Base-by-base conservation (phyloP, 768 basidiomycete species). In the Leccinum aurantiacum region DNA sequence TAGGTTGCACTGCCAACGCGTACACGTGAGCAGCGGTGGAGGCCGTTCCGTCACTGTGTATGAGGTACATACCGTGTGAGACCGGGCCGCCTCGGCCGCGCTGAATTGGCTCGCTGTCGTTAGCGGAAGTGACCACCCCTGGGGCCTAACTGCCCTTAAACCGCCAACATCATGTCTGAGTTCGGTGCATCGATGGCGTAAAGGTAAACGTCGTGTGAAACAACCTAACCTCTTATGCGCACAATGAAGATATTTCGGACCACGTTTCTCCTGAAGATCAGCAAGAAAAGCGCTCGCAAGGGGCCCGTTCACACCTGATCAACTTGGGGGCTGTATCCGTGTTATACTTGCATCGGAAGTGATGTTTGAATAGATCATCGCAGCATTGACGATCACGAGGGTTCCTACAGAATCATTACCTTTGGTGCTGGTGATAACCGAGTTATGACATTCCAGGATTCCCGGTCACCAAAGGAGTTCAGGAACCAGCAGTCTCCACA, bases 61-160 rank as follows among this genome's bases (percentile, higher is more conserved):
- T 46, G 44, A 19, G 19, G 19, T 24, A 44, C 8, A 7, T 44
- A 48, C 22, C 19, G 8, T 24, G 47, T 14, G 22, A 24, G 22
- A 48, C 47, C 24, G 24, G 24, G 3, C 29, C 29, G 29, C 83
- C 56, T 60, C 74, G 8, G 17, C 17, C 38, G 10, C 17, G 38
- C 38, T 9, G 17, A 41, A 17, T 17, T 41, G 35, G 14, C 35
- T 37, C 35, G 35, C 15, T 5, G 41, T n/a, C n/a, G 41, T 10
- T 44, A 44, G n/a, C 41, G n/a, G 41, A 19, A 11, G n/a, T 19
- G 10, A 10, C 44, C 41, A 44, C n/a, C 41, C 41, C n/a, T 38
- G n/a, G 41, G 41, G 6, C 44, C 44, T 19, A 19, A 46, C 44
- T n/a, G n/a, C 9, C n/a, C 41, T 44, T n/a, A 1, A 1, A 19